Evolutionary conservation across 78 protist genomes (phyloP).

Genomic region (Emiliania huxleyi): DNA sequence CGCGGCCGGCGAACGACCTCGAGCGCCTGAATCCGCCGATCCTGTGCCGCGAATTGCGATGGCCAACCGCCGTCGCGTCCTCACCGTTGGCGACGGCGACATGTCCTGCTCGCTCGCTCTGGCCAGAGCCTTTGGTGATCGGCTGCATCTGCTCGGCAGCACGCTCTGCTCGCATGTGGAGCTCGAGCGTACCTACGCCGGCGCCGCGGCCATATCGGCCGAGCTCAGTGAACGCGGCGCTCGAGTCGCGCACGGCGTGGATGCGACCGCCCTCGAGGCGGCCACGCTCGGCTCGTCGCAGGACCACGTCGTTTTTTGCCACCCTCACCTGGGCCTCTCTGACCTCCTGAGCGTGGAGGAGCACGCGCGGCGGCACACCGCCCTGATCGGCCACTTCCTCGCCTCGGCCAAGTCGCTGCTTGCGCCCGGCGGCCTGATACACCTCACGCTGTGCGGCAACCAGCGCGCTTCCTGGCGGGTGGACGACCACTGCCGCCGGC

Average conservation of each 20-base stretch:
- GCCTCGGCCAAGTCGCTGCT: not conserved
- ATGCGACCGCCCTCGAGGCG: not conserved
- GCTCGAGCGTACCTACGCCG: not conserved
- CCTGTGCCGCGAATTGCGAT: too few relatives aligned
- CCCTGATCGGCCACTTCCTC: not conserved
- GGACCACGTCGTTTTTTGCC: not conserved
- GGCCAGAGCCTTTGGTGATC: not conserved
- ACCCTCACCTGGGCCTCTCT: not conserved
- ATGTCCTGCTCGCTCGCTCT: not conserved
- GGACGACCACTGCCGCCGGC: not conserved
- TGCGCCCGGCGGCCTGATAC: not conserved
- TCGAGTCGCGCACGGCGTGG: not conserved
- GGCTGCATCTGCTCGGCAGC: not conserved
- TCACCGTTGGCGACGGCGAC: slow-evolving; percentile 28
- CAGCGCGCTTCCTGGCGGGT: not conserved
- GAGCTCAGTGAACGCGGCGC: not conserved
- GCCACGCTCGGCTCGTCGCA: too few relatives aligned
- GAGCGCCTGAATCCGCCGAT: too few relatives aligned
- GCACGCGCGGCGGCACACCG: not conserved
- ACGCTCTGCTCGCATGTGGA: not conserved
- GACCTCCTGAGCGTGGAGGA: not conserved
- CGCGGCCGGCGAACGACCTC: too few relatives aligned
- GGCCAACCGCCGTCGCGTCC: too few relatives aligned
- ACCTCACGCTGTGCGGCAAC: not conserved
- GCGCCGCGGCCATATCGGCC: not conserved